Evolutionary conservation across 495 filamentous ascomycete species (phyloP), one percentile per base, ranked within the genome.

Genomic region (Neurospora sp.): DNA sequence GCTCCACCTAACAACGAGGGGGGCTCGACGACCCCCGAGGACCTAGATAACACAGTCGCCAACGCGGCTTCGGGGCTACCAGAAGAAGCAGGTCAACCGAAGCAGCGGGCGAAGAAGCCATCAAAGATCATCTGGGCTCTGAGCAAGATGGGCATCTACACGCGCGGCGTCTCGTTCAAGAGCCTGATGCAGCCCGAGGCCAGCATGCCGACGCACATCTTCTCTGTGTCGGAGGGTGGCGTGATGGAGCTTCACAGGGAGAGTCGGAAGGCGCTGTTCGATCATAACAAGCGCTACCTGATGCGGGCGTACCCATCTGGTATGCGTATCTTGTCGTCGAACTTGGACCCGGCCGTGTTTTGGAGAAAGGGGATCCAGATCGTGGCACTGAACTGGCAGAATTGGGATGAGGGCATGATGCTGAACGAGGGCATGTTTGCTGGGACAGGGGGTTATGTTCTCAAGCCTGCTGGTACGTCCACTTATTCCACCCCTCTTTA

Each of bases 361-460:
- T 98, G 95, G 95, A 85, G 92, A 3, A 90, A 92, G 73, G 95
- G 95, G 10, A 92, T 96, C 4, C 95, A 98, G 82, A 90, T 97
- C 61, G 93, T 96, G 0, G 95, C 95, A 2, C 85, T 98, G 48
- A 98, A 98, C 81, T 98, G 95, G 94, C 95, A 98, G 76, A 91
- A 90, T 71, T 89, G 89, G 77, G 95, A 98, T 77, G 90, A 91
- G 72, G 94, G 93, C 14, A 96, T 93, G 91, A 98, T 98, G 95
- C 87, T 97, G 1, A 97, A 97, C 77, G 89, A 94, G 76, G 95
- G 88, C 72, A 95, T 98, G 93, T 98, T 98, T 79, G 86, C 87
- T 4, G 91, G 90, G 12, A 91, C 91, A 2, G 85, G 84, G 5
- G 95, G 95, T 20, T 98, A 93, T 85, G 89, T 96, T 1, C 85